Base-by-base conservation (phyloP, 805 yeast species). In the Torulaspora indica region DNA sequence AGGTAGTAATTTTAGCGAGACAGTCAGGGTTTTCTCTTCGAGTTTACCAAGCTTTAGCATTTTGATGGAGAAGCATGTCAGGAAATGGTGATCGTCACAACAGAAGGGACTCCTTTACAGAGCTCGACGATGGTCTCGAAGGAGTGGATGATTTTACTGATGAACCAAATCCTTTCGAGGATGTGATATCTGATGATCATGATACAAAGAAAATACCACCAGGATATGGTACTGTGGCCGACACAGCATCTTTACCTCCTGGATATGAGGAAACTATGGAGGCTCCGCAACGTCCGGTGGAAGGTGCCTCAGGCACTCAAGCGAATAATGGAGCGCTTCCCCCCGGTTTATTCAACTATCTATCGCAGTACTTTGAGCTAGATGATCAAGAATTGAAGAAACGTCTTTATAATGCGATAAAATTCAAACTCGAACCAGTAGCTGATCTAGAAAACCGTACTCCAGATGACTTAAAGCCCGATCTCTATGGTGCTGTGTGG, bases 401-500 rank as follows among this genome's bases (percentile, higher is more conserved):
- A 10, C 51, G 35, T 17, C 32, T 52, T 3, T 40, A 35, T 10
- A 43, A 43, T 12, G 41, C 53, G 20, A 13, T 55, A 8, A 42
- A 40, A 9, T 48, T 53, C 29, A 44, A 38, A 9, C 27, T 25
- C 2, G 40, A 32, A 22, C 35, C 27, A 4, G 30, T 25, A 13
- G 9, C 24, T 10, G 54, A 46, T 10, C 30, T 37, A 17, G 48
- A 42, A 36, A 72, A 72, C 31, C 70, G 72, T 5, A n/a, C 18
- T 4, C 28, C 15, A 20, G 38, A 20, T 5, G 23, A 12, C 45
- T 51, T 42, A 78, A 82, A 45, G 5, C 43, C 47, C 3, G 98
- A 90, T 57, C 67, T 90, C 42, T 91, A 88, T 62, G 96, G 96
- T 0, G 84, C 95, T 6, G 70, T 88, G 14, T 90, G 98, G 98